Evolutionary conservation across 73 alveolate genomes (phyloP).

Genomic region (Blepharisma stoltei): DNA sequence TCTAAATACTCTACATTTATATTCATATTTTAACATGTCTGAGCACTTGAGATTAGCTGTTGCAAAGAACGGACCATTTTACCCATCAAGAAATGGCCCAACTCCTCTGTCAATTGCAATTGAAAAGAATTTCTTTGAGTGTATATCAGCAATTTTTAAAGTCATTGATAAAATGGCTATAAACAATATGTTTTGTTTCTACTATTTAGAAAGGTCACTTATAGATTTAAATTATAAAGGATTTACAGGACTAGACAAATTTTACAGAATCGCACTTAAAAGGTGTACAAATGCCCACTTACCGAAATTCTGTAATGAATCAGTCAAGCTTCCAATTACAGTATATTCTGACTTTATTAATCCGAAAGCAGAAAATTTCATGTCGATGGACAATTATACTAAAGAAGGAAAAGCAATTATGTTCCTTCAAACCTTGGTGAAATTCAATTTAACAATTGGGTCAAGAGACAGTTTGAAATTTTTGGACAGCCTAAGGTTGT

Average conservation of each 20-base stretch:
- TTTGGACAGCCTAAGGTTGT: not conserved
- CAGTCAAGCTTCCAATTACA: not conserved
- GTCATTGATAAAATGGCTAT: not conserved
- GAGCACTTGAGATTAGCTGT: not conserved
- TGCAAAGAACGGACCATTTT: not conserved
- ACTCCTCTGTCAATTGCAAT: constrained; percentile 9
- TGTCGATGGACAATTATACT: not conserved
- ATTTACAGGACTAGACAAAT: not conserved
- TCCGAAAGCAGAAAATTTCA: not conserved
- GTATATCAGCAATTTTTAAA: not conserved
- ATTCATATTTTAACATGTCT: constrained; percentile 16
- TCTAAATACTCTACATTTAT: not conserved
- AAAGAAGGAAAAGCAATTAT: not conserved
- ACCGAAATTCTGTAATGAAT: not conserved
- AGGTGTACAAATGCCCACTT: not conserved
- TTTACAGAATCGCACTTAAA: not conserved
- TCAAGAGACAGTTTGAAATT: not conserved
- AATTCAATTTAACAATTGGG: not conserved
- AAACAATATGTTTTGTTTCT: not conserved
- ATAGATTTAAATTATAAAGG: not conserved
- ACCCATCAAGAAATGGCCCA: not conserved
- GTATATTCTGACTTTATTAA: not conserved
- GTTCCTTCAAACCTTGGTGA: not conserved
- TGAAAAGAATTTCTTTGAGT: not conserved
- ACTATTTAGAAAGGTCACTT: not conserved